Base-by-base conservation (phyloP, 2,329 filamentous ascomycete genomes). In the Didymella lethalis region DNA sequence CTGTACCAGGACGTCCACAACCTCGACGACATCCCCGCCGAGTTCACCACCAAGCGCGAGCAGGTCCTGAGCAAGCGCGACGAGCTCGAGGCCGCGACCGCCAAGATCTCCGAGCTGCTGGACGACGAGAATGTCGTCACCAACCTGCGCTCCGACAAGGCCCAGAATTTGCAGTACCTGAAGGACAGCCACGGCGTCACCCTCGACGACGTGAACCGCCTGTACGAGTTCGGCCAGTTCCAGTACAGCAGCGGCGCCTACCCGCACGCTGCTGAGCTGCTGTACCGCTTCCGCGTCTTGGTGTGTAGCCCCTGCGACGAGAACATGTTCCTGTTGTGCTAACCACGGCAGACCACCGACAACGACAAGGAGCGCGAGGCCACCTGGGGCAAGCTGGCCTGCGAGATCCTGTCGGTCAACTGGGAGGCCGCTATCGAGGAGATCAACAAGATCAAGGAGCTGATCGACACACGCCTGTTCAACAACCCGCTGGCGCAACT, bases 231-330 rank as follows among this genome's bases (percentile, higher is more conserved):
- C 74, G 95, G 95, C 71, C 91, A 95, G 79, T 97, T 97, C 82
- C 92, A 97, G 83, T 99, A 98, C 84, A 94, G 92, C 83, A 97
- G 93, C 78, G 95, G 95, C 67, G 92, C 93, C 81, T 99, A 99
- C 80, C 88, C 83, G 54, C 90, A 90, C 69, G 94, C 95, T 31
- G 90, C 93, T 64, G 95, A 98, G 76, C 85, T 97, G 69, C 89
- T 99, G 52, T 98, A 97, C 83, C 92, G 96, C 78, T 99, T 98
- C 88, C 91, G 95, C 75, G 93, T 99, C 66, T 87, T 99, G 71
- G 79, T 80, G 68, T 44, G 74, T 57, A 1, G 43, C 31, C 34
- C 8, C 3, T 3, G 10, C 18, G 2, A 18, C 31, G 26, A 49
- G 32, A 11, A 29, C 2, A 8, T 7, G 7, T 29, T 29, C 7